Percentiles rank a stretch among this genome's conserved stretches.
These are phyloP conservation scores for Pseudopyricularia javanii DNA, from an alignment of 2,329 filamentous ascomycete genomes.

Conservation along the genomic window DNA sequence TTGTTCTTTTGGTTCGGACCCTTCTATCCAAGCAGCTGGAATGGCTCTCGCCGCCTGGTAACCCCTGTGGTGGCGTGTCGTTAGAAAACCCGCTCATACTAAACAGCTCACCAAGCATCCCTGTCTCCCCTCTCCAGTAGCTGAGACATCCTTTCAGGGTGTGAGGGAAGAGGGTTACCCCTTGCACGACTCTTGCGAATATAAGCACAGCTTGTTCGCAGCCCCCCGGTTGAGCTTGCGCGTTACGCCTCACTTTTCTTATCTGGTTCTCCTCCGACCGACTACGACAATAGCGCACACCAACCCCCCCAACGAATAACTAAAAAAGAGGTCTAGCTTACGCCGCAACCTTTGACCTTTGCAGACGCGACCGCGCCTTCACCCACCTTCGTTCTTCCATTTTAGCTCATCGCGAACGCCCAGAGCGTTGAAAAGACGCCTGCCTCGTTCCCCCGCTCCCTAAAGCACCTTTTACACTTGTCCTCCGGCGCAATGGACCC, in stretches of 20 bases:
- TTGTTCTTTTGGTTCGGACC: too few species aligned
- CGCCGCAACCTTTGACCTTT: neutral
- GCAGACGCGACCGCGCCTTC: neutral
- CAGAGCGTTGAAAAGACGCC: neutral
- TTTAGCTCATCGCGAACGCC: neutral
- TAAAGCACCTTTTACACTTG: too few species aligned
- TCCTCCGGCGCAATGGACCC: conserved; percentile 23
- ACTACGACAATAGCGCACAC: neutral
- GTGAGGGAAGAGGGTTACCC: neutral
- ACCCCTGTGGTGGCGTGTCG: neutral
- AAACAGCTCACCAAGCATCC: neutral
- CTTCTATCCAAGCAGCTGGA: too few species aligned
- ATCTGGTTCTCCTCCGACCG: neutral
- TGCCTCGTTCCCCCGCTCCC: too few species aligned
- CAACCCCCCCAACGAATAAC: neutral
- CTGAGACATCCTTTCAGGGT: neutral
- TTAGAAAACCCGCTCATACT: conserved; percentile 4
- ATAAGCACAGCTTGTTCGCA: too few species aligned
- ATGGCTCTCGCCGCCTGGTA: too few species aligned
- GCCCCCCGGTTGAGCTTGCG: too few species aligned
- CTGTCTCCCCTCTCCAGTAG: neutral
- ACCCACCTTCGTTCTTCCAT: neutral
- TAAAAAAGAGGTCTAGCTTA: neutral
- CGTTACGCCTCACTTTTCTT: neutral
- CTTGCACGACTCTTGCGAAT: neutral